Conservation (phyloP, 768 basidiomycete genomes). For the Collybia nuda region DNA sequence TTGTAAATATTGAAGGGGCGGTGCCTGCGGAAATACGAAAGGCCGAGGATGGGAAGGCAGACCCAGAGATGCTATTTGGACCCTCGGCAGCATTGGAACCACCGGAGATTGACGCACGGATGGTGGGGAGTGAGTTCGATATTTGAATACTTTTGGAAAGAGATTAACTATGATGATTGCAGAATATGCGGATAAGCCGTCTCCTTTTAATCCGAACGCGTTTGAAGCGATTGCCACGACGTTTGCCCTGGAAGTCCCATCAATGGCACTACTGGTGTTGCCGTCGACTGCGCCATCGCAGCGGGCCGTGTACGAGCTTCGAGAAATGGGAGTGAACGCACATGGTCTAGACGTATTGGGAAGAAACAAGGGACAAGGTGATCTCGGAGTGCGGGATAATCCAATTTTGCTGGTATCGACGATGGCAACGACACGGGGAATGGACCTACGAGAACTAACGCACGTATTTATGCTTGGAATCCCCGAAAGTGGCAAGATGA, state of each 20-base stretch:
- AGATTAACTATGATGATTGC: constrained; percentile 8
- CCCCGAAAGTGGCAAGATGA: constrained; percentile 41
- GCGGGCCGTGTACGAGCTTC: constrained; percentile 64
- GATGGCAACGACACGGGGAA: constrained; percentile 65
- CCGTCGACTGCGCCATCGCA: constrained; percentile 61
- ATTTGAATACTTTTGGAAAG: neutral
- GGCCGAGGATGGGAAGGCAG: constrained; percentile 8
- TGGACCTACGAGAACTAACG: constrained; percentile 69
- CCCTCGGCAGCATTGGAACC: constrained; percentile 8
- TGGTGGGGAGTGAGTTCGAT: constrained; percentile 21
- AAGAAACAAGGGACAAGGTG: constrained; percentile 38
- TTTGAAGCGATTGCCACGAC: constrained; percentile 70
- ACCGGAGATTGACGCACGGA: constrained; percentile 14
- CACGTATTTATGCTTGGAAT: constrained; percentile 77
- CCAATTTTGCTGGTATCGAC: constrained; percentile 70
- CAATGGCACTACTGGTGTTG: constrained; percentile 65
- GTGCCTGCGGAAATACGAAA: constrained; percentile 8
- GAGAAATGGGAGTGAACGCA: constrained; percentile 66
- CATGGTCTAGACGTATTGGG: constrained; percentile 54
- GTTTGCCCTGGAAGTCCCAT: constrained; percentile 74
- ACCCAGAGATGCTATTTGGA: constrained; percentile 17
- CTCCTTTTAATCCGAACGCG: constrained; percentile 53
- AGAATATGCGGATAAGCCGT: constrained; percentile 47
- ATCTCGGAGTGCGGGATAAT: constrained; percentile 46
- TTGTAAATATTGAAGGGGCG: constrained; percentile 57